Base-by-base conservation (phyloP, 2,329 filamentous ascomycete species). In the Metarhizium sp. region DNA sequence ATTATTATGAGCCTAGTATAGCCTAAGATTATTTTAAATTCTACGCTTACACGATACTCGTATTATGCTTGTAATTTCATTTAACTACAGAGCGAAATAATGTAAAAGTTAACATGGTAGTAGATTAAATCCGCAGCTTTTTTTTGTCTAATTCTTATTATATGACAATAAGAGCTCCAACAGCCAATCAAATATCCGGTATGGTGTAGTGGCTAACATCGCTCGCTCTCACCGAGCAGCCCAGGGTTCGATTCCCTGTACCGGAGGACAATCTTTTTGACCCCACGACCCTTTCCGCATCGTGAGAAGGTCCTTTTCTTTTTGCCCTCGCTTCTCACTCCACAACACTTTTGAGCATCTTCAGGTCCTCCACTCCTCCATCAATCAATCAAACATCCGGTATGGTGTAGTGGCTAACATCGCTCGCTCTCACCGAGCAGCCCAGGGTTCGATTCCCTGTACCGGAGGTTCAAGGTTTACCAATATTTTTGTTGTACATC, bases 201-300 rank as follows among this genome's bases (percentile, higher is more conserved):
- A 67, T 68, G 65, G 66, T 68, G 65, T 68, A 68, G 66, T 68
- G 66, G 66, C 66, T 67, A 68, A 67, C 66, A 68, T 68, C 66
- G 66, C 65, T 68, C 65, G 66, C 58, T 62, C 60, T 61, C 58
- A 61, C 62, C 61, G 62, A 64, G 62, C 62, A 64, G 62, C 62
- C 61, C 61, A 57, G 62, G 62, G 62, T 64, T 64, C 62, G 62
- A 64, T 64, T 64, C 62, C 62, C 62, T 57, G 62, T 63, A 63
- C 57, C 62, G 62, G 62, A 64, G 61, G 6, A 2, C 2, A 18
- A 13, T 45, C n/a, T 45, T 45, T 45, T 45, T 45, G 16, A 6
- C 42, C n/a, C 20, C 20, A 20, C 20, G 20, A 20, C 20, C 20
- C 20, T 20, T 20, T 20, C 20, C 32, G 10, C 7, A 34, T 34